Base-by-base conservation (phyloP, 768 basidiomycete species). In the Suillus subaureus region DNA sequence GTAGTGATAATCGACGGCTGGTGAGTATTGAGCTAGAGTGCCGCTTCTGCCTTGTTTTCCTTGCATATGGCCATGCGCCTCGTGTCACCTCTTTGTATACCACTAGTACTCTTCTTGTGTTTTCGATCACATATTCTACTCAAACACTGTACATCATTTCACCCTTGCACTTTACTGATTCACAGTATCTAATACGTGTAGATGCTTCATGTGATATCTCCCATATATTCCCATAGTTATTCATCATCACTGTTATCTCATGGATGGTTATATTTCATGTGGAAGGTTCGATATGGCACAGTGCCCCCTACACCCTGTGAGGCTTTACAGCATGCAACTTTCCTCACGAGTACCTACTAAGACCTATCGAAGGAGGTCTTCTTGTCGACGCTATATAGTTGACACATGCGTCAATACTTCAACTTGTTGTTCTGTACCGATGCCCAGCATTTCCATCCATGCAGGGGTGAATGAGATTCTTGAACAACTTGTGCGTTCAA, bases 31-130 rank as follows among this genome's bases (percentile, higher is more conserved):
- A 12, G 57, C 40, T 26, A 28, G 57, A 12, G 23, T 18, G 40
- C 57, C 6, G 21, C 26, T 42, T 12, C 9, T 42, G 12, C 26
- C 40, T 60, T 13, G 40, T 28, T 28, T 39, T 26, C 23, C 9
- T 6, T 33, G 39, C 33, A 65, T 67, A 64, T 63, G 66, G 43
- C 23, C 68, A n/a, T 62, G 43, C 61, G 47, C 62, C 8, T 54
- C 60, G 61, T 69, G 31, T 11, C 66, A 67, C 67, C 57, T 58
- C 21, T 66, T 47, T 40, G 54, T 69, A 77, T 76, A 78, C 75
- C 75, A 65, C 52, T 67, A 40, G 39, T 40, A 40, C 60, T 42
- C 68, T 65, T 67, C 66, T 74, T 72, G 68, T 71, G 64, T 43
- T 13, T n/a, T 52, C 16, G 7, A 62, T 67, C 60, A 64, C 37